Evolutionary conservation across 257 asterid species (phyloP).

Genomic region (Nicotiana benthamiana): DNA sequence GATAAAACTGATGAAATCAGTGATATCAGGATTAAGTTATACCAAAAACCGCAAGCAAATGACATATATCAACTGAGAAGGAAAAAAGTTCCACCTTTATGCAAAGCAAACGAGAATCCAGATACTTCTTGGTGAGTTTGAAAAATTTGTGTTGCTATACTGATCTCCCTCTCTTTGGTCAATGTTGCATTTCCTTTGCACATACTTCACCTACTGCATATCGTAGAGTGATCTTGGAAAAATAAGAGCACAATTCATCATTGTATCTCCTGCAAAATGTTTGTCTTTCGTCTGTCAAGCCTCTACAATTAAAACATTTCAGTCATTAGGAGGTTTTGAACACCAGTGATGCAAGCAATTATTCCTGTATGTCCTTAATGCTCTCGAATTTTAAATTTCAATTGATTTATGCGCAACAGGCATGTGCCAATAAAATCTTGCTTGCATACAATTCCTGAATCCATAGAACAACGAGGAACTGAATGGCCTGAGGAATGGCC

Average conservation of each 20-base stretch:
- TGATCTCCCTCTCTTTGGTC: neutral
- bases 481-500: constrained; percentile 99
- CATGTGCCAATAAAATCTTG: constrained; percentile 53
- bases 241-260: neutral
- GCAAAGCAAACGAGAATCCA: constrained; percentile 84
- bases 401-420: constrained; percentile 34
- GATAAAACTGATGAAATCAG: constrained; percentile 85
- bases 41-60: constrained; percentile 83
- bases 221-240: neutral
- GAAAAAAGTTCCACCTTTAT: constrained; percentile 68
- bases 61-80: constrained; percentile 68
- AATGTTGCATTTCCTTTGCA: neutral
- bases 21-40: constrained; percentile 69
- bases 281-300: neutral
- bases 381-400: neutral
- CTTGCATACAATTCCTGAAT: constrained; percentile 64
- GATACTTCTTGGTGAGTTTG: constrained; percentile 84
- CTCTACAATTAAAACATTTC: neutral
- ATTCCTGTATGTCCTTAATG: neutral
- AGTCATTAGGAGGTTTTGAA: neutral
- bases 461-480: constrained; percentile 82
- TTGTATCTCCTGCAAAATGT: neutral
- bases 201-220: neutral
- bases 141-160: neutral
- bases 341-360: neutral